Evolutionary conservation across 768 basidiomycete genomes (phyloP).

Genomic region (Candolleomyces eurysporus): DNA sequence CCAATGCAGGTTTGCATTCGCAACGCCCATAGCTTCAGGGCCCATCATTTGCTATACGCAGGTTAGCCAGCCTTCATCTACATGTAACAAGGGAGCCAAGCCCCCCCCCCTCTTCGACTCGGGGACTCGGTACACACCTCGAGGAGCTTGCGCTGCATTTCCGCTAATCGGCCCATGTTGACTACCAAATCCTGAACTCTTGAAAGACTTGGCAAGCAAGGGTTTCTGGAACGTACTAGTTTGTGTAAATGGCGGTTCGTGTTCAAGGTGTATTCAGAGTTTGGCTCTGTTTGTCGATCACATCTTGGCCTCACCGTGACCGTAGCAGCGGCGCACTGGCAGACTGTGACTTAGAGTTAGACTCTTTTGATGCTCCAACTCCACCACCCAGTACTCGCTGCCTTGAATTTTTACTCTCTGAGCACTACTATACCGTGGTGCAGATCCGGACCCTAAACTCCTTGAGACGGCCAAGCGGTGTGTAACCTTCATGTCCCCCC

Average conservation of each 20-base stretch:
- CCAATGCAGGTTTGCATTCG: slow-evolving; percentile 90
- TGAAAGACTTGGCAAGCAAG: too few relatives aligned
- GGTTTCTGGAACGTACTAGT: background rate
- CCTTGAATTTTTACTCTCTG: too few relatives aligned
- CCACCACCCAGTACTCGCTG: too few relatives aligned
- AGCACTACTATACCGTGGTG: too few relatives aligned
- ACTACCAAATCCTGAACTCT: background rate
- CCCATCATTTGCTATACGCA: slow-evolving; percentile 95
- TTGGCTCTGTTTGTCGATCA: slow-evolving; percentile 15
- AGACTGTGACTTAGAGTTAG: too few relatives aligned
- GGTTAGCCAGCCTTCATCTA: slow-evolving; percentile 25
- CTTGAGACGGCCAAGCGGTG: too few relatives aligned
- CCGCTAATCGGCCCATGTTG: slow-evolving; percentile 91
- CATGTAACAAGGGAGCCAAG: background rate
- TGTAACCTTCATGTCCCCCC: too few relatives aligned
- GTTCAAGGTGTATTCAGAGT: slow-evolving; percentile 6
- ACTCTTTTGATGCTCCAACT: too few relatives aligned
- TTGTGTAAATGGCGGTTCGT: slow-evolving; percentile 5
- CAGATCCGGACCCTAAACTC: too few relatives aligned
- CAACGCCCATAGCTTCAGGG: slow-evolving; percentile 98
- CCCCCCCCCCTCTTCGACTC: background rate
- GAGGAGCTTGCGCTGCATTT: slow-evolving; percentile 94
- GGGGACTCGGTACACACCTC: slow-evolving; percentile 30
- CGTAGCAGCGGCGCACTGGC: too few relatives aligned
- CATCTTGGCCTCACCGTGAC: background rate